Conservation (phyloP, 768 basidiomycete species). For the Hemileccinum impolitum region DNA sequence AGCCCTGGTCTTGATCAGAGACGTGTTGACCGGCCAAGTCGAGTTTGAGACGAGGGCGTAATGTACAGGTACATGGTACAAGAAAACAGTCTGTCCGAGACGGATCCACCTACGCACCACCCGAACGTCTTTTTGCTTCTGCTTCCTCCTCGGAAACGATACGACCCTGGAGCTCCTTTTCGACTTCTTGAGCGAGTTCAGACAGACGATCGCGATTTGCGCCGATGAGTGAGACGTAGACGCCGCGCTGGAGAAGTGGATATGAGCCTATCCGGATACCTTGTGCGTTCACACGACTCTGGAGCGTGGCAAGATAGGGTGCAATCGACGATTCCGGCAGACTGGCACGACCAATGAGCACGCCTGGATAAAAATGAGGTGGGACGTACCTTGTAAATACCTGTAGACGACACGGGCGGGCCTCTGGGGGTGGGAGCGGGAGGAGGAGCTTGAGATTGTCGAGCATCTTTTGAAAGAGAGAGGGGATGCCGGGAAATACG, state of each 20-base stretch:
- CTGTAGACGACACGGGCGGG: conserved; percentile 76
- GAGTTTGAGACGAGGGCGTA: too few relatives aligned
- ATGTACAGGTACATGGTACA: too few relatives aligned
- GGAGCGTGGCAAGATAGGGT: conserved; percentile 79
- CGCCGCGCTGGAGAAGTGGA: conserved; percentile 55
- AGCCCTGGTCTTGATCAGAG: too few relatives aligned
- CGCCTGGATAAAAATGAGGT: neutral
- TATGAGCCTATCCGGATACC: conserved; percentile 84
- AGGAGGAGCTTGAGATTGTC: conserved; percentile 69
- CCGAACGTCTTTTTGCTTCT: conserved; percentile 41
- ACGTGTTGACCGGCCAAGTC: too few relatives aligned
- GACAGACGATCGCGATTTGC: conserved; percentile 43
- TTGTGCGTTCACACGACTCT: conserved; percentile 66
- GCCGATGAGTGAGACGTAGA: conserved; percentile 63
- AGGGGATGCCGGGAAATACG: conserved; percentile 88
- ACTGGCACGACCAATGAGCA: conserved; percentile 27
- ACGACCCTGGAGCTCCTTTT: conserved; percentile 51
- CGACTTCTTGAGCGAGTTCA: conserved; percentile 62
- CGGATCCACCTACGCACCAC: conserved; percentile 4
- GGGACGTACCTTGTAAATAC: conserved; percentile 72
- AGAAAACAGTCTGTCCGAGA: too few relatives aligned
- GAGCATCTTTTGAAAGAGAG: conserved; percentile 79
- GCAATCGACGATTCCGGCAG: conserved; percentile 81
- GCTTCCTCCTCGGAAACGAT: conserved; percentile 67
- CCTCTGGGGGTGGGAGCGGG: conserved; percentile 69